phyloP scores from a whole-genome alignment of 129 eudicot genomes.

The Centella asiatica region DNA sequence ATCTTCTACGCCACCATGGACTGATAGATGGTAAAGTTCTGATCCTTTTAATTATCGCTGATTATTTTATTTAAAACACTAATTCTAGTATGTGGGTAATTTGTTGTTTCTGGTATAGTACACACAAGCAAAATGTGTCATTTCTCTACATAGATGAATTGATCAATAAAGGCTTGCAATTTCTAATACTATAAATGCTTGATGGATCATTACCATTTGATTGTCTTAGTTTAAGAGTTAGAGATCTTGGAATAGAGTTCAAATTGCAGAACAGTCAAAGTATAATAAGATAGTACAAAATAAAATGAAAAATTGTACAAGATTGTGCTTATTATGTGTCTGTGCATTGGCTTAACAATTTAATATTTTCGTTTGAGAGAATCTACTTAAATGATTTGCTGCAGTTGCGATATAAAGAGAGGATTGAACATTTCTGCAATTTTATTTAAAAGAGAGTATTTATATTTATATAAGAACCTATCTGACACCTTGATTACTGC shows the following conservation, averaged over 20 bases:
- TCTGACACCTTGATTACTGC: too few relatives aligned
- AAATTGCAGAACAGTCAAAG: neutral
- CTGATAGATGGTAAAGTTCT: conserved; percentile 42
- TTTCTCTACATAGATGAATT: neutral
- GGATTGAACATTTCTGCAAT: too few relatives aligned
- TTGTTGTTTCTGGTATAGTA: neutral
- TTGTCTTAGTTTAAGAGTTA: neutral
- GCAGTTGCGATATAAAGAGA: too few relatives aligned
- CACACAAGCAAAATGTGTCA: neutral
- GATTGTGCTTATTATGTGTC: neutral
- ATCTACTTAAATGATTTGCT: too few relatives aligned
- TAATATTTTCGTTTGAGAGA: too few relatives aligned
- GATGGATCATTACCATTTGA: neutral
- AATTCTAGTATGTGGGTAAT: neutral
- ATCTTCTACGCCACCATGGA: conserved; percentile 55
- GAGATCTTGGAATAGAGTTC: neutral
- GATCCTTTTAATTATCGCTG: neutral
- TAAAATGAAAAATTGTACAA: neutral
- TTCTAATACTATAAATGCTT: neutral
- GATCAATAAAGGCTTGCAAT: neutral
- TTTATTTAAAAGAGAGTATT: too few relatives aligned
- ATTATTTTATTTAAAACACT: neutral
- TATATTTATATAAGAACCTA: too few relatives aligned
- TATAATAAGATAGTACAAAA: neutral
- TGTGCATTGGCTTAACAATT: neutral